phyloP scores from a whole-genome alignment of 129 eudicot species.

The Dittrichia graveolens region DNA sequence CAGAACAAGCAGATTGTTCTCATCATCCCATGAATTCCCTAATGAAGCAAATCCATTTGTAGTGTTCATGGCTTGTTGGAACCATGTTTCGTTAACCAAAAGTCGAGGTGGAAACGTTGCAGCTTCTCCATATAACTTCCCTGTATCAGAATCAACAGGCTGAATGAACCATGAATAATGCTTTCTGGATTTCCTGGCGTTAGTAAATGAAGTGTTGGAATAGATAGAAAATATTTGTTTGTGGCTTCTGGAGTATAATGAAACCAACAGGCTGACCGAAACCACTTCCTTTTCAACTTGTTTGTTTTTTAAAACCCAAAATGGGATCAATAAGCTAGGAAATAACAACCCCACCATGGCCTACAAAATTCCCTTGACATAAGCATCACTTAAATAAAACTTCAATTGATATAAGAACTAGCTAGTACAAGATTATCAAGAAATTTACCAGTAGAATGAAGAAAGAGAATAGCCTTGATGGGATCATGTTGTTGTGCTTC shows the following conservation, averaged over 20 bases:
- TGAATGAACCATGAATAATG: slow-evolving; percentile 43
- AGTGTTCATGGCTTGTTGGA: slow-evolving; percentile 43
- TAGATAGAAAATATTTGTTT: slow-evolving; percentile 40
- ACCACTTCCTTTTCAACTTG: slow-evolving; percentile 38
- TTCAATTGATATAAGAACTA: background rate
- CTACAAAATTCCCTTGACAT: slow-evolving; percentile 25
- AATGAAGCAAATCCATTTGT: slow-evolving; percentile 38
- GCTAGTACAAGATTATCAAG: background rate
- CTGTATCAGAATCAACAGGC: slow-evolving; percentile 45
- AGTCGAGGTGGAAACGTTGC: slow-evolving; percentile 12
- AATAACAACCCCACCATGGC: slow-evolving; percentile 34
- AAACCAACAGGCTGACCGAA: slow-evolving; percentile 42
- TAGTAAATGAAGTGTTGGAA: slow-evolving; percentile 50
- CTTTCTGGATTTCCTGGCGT: background rate
- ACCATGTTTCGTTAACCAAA: slow-evolving; percentile 42
- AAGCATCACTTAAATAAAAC: background rate
- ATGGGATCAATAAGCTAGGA: slow-evolving; percentile 38
- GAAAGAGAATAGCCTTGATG: slow-evolving; percentile 32
- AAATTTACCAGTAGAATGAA: slow-evolving; percentile 47
- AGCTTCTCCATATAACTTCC: slow-evolving; percentile 51
- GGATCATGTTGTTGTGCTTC: slow-evolving; percentile 31
- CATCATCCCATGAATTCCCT: slow-evolving; percentile 30
- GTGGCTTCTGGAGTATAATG: slow-evolving; percentile 33
- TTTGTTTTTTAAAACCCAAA: slow-evolving; percentile 30
- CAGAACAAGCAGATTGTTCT: slow-evolving; percentile 23